These are phyloP conservation scores for Neoscytalidium dimidiatum DNA, from an alignment of 2,329 filamentous ascomycete genomes.

Conservation along the genomic window DNA sequence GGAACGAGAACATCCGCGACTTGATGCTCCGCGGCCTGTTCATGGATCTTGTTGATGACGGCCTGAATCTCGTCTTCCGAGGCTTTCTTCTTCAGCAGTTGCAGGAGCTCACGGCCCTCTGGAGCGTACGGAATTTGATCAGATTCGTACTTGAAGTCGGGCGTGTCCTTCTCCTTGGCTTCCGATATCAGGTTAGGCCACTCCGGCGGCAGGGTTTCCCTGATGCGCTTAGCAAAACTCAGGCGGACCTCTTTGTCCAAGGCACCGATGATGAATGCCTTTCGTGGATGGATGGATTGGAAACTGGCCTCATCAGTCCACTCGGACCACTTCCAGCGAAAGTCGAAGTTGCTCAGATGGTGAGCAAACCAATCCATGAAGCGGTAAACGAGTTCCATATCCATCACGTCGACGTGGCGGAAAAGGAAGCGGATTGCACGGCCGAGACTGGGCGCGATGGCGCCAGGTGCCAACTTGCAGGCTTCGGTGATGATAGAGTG, in stretches of 20 bases:
- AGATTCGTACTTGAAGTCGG: conserved; percentile 86
- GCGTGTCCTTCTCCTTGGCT: conserved; percentile 92
- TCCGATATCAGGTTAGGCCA: conserved; percentile 81
- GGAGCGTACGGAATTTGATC: conserved; percentile 76
- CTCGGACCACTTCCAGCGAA: conserved; percentile 99
- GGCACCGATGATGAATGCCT: conserved; percentile 88
- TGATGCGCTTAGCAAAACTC: conserved; percentile 94
- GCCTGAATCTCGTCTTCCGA: conserved; percentile 83
- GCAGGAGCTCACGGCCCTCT: conserved; percentile 80
- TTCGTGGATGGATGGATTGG: conserved; percentile 77
- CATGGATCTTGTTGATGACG: conserved; percentile 77
- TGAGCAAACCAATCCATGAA: conserved; percentile 98
- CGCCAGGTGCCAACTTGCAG: conserved; percentile 92
- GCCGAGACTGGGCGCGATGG: conserved; percentile 92
- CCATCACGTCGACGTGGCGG: conserved; percentile 76
- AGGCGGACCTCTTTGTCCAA: conserved; percentile 96
- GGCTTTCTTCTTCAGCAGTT: conserved; percentile 80
- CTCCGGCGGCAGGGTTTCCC: conserved; percentile 82
- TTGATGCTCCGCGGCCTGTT: conserved; percentile 69
- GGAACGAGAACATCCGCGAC: conserved; percentile 74
- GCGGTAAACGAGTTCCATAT: conserved; percentile 81
- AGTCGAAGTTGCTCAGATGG: conserved; percentile 97
- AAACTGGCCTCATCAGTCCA: conserved; percentile 82
- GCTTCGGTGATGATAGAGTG: conserved; percentile 92
- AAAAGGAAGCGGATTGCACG: conserved; percentile 92